A percentile compares a stretch with the other conserved stretches of the same genome.
These are phyloP conservation scores for Eimeria sp. DNA, from an alignment of 169 alveolate species.

Conservation along the genomic window DNA sequence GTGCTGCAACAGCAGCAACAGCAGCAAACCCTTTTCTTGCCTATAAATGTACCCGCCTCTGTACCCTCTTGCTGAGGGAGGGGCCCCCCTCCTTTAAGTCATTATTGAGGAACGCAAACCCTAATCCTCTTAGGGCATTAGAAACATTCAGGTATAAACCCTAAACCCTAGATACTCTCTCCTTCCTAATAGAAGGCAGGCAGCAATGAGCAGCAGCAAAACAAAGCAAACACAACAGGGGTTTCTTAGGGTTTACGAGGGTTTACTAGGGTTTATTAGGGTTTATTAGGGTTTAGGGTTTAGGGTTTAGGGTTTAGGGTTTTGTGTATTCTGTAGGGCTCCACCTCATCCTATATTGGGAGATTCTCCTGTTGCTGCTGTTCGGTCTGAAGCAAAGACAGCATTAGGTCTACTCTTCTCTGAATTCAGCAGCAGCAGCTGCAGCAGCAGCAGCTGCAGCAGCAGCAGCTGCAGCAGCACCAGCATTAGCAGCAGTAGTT, in stretches of 20 bases:
- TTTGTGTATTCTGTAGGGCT: not conserved
- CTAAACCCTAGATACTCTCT: not conserved
- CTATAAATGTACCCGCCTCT: constrained; percentile 6
- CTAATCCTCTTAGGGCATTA: not conserved
- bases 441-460: not conserved
- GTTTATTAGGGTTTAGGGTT: not conserved
- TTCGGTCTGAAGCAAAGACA: not conserved
- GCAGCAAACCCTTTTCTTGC: constrained; percentile 17
- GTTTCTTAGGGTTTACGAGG: not conserved
- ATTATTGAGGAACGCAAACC: not conserved
- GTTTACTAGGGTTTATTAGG: too few species aligned
- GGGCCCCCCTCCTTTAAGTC: not conserved
- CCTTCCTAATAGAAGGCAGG: not conserved
- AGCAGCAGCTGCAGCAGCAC: not conserved
- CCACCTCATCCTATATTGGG: not conserved
- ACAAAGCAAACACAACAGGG: not conserved
- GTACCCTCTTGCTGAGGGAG: constrained; percentile 23
- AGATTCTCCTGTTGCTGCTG: not conserved
- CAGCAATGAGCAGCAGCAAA: not conserved
- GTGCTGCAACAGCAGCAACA: not conserved
- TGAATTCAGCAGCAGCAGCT: too few species aligned
- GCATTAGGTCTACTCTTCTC: not conserved
- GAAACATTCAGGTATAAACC: constrained; percentile 4
- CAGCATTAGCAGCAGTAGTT: not conserved
- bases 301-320: constrained; percentile 7